Base-by-base conservation (phyloP, 1,284 basidiomycete genomes). In the Pulchroboletus neoregius region DNA sequence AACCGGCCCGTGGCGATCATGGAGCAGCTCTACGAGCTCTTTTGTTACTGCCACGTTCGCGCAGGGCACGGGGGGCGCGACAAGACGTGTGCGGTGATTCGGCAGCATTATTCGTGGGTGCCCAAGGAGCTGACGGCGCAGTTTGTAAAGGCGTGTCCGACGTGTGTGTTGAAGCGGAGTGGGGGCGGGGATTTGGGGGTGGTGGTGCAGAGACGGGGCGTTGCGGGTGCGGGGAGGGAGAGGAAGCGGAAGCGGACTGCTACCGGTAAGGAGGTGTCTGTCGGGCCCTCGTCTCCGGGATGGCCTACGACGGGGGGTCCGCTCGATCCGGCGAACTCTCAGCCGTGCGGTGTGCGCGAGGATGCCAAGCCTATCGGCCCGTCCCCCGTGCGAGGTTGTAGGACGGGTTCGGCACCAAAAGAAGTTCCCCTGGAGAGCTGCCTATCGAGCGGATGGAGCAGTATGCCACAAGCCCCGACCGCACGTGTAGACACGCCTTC, bases 111-210 rank as follows among this genome's bases (percentile, higher is more conserved):
- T 62, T 82, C 84, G 9, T 90, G 85, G 82, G 77, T 91, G 34
- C 87, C 88, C 12, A 89, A 87, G 65, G 84, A 84, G 58, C 78
- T 91, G 39, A 78, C 88, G 41, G 77, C 84, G 7, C 77, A 78
- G 48, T 91, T 89, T 58, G 80, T 90, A 60, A 82, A 81, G 60
- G 74, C 74, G 22, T 91, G 87, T 60, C 87, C 87, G 8, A 82
- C 82, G 9, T 91, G 88, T 55, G 70, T 57, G 28, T 48, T 57
- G 47, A 75, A 74, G 64, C 66, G 68, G 53, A 60, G 64, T 30
- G 68, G 68, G 16, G 58, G 58, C 24, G 48, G 26, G 8, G 15
- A 24, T 1, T 12, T 31, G 3, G 32, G 26, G 1, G 13, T 23
- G 11, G 16, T n/a, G 34, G 18, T 23, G 12, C 45, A 40, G 9